A percentile compares a stretch with the other conserved stretches of the same genome.
These are phyloP conservation scores for Agastache rugosa DNA, from an alignment of 257 asterid species.

Conservation along the genomic window DNA sequence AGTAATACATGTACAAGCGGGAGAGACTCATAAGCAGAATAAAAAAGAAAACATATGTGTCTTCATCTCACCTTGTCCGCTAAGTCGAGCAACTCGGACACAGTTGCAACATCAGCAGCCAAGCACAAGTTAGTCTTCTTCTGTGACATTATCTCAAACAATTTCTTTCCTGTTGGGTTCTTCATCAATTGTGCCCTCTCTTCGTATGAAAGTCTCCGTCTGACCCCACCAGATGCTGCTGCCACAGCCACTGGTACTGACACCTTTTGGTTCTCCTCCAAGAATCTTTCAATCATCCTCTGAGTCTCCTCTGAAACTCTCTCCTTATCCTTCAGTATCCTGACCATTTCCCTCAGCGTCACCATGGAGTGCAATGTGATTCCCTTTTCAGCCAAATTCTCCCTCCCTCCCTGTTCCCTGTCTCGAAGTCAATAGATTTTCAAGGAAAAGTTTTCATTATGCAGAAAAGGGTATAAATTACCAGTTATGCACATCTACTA, in stretches of 20 bases:
- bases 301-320: conserved; percentile 81
- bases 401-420: conserved; percentile 98
- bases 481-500: background rate
- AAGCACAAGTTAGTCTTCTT: conserved; percentile 84
- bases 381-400: conserved; percentile 86
- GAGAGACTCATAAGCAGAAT: conserved; percentile 13
- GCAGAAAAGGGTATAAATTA: background rate
- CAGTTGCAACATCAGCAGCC: conserved; percentile 96
- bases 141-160: conserved; percentile 85
- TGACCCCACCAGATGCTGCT: conserved; percentile 42
- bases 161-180: conserved; percentile 82
- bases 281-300: conserved; percentile 72
- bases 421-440: conserved; percentile 22
- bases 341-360: conserved; percentile 82
- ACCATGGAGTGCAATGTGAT: conserved; percentile 87
- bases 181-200: conserved; percentile 82
- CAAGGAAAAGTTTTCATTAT: background rate
- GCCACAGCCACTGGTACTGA: conserved; percentile 50
- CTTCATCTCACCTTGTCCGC: conserved; percentile 76
- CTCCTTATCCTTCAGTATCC: conserved; percentile 84
- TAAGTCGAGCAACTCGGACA: conserved; percentile 80
- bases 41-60: background rate
- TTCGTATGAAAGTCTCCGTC: conserved; percentile 63
- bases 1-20: background rate
- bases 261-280: conserved; percentile 80